Base-by-base conservation (phyloP, 2,329 filamentous ascomycete genomes). In the Epichloe gansuensis region DNA sequence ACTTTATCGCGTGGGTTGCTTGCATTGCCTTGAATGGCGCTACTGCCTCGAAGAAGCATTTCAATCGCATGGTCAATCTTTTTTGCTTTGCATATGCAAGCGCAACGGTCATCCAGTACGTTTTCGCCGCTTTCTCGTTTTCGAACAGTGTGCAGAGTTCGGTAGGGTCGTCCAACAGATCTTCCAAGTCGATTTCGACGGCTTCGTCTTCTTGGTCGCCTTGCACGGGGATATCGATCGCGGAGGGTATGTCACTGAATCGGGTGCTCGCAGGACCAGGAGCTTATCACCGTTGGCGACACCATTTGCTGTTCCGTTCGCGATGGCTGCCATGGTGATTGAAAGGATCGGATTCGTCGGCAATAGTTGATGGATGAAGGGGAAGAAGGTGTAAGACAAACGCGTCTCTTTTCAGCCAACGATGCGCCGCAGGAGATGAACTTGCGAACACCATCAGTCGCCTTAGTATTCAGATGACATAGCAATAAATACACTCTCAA, bases 61-160 rank as follows among this genome's bases (percentile, higher is more conserved):
- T 85, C 82, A 61, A 85, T 85, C 54, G 82, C 81, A 71, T 93
- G 87, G 65, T 96, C 91, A 56, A 93, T 81, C 72, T 95, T 95
- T 65, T 84, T 72, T 95, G 89, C 72, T 97, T 98, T 42, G 93
- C 91, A 65, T 98, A 98, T 47, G 91, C 91, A 54, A 97, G 77
- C 43, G 94, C 88, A 59, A 97, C 93, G n/a, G 89, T 91, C 76
- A 98, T 91, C 94, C 94, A 98, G 61, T 94, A 94, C 50, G 85
- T 88, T 62, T 91, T 90, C 39, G 88, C 86, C 15, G 90, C 91
- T 63, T 85, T 83, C 69, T 98, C 94, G 64, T 93, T 95, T 72
- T 98, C 91, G 57, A 98, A 82, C 49, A 98, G 78, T 34, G 88
- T 93, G 68, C 93, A 98, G 5, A 98, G 79, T 72, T 98, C 93